Percentiles rank a stretch among this genome's conserved stretches.
Conservation (phyloP, 805 yeast species). For the Metschnikowia arizonensis region DNA sequence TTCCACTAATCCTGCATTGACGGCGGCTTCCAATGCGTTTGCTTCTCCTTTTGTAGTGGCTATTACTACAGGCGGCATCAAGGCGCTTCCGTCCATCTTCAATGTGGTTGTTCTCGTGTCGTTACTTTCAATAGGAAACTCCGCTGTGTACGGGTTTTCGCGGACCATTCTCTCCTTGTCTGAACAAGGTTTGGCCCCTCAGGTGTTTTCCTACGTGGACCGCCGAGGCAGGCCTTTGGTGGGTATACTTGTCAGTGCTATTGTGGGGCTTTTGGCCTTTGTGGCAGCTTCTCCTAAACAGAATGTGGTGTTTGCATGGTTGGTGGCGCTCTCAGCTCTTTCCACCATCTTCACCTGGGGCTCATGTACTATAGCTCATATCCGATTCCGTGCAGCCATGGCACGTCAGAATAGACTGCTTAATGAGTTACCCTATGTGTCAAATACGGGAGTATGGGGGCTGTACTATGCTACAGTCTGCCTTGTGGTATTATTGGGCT, state of each 20-base stretch:
- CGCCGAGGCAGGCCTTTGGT: conserved; percentile 38
- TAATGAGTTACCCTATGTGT: conserved; percentile 50
- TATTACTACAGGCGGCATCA: conserved; percentile 38
- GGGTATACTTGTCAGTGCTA: conserved; percentile 32
- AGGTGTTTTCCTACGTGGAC: conserved; percentile 33
- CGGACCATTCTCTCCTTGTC: conserved; percentile 39
- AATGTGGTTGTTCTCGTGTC: conserved; percentile 41
- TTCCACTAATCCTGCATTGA: conserved; percentile 24
- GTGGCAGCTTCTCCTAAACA: conserved; percentile 39
- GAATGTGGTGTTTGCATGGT: conserved; percentile 37
- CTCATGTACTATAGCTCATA: conserved; percentile 37
- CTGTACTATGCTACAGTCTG: conserved; percentile 24
- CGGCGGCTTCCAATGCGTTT: conserved; percentile 27
- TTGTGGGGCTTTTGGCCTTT: conserved; percentile 37
- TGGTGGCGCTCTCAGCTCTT: conserved; percentile 40
- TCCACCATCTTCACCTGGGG: conserved; percentile 43
- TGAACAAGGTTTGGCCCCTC: conserved; percentile 40
- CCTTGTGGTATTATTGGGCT: conserved; percentile 20
- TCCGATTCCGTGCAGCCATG: conserved; percentile 40
- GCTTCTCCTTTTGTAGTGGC: conserved; percentile 44
- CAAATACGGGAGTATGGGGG: conserved; percentile 43
- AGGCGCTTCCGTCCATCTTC: conserved; percentile 40
- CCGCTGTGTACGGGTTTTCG: conserved; percentile 42
- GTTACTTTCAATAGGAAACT: conserved; percentile 40
- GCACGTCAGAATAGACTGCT: conserved; percentile 37